These are phyloP conservation scores for Gracilariopsis chorda DNA, from an alignment of 23 red algal species.

Conservation along the genomic window DNA sequence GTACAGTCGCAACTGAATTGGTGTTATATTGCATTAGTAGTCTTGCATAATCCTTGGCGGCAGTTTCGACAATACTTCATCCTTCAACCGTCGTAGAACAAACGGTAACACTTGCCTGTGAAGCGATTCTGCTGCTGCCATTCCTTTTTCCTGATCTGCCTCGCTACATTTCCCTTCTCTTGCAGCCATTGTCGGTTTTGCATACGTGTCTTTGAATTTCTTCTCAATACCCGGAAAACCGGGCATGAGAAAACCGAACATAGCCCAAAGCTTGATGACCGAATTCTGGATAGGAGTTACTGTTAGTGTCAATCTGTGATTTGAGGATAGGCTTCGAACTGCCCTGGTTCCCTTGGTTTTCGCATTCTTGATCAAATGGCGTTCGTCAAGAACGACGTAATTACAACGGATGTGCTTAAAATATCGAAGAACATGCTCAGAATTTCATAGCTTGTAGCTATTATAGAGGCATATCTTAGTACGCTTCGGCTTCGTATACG, in stretches of 20 bases:
- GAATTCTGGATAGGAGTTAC: constrained; percentile 98
- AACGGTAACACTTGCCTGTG: constrained; percentile 99
- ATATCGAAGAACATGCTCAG: constrained; percentile 63
- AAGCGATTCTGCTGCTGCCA: constrained; percentile 75
- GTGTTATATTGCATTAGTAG: constrained; percentile 78
- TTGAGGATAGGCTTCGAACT: constrained; percentile 71
- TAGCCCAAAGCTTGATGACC: constrained; percentile 91
- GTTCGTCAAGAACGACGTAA: constrained; percentile 93
- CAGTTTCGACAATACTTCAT: constrained; percentile 88
- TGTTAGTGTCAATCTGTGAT: constrained; percentile 83
- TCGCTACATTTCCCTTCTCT: constrained; percentile 70
- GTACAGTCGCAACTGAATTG: constrained; percentile 83
- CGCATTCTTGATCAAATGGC: constrained; percentile 95
- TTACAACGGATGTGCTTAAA: constrained; percentile 68
- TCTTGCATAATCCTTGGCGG: constrained; percentile 99
- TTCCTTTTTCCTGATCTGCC: constrained; percentile 69
- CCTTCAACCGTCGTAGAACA: constrained; percentile 90
- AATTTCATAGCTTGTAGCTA: constrained; percentile 93
- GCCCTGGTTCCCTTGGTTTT: constrained; percentile 84
- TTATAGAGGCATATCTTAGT: constrained; percentile 15
- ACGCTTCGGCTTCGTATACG: background rate
- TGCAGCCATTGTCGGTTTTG: constrained; percentile 82
- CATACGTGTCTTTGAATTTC: constrained; percentile 80
- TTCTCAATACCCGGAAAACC: constrained; percentile 88
- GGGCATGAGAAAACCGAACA: constrained; percentile 99